Evolutionary conservation across 139 green algal species (phyloP), one percentile per base, ranked within the genome.

Genomic region (Closterium sp.): DNA sequence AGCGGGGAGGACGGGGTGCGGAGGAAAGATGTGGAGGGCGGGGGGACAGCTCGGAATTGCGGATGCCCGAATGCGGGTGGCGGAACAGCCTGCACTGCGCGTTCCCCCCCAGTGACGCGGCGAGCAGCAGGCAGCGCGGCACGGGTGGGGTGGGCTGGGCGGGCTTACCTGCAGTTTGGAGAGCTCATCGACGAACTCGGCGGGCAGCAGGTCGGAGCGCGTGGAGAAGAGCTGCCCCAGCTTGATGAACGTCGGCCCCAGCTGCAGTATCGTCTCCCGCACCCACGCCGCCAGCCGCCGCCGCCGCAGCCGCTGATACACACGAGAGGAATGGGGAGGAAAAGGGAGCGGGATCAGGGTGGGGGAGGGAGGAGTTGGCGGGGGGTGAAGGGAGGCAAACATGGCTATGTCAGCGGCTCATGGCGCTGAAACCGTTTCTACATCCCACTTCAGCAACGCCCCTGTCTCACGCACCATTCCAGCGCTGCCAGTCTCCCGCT

Each of bases 181-280:
- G 38, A 96, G 93, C 91, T 96, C 92, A 31, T 92, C 86, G 31
- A 96, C 90, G 38, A 95, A 92, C 42, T 94, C 94, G 85, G 42
- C 29, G 1, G 97, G 97, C 88, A 99, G 95, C 89, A 99, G 96
- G 92, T 99, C 97, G 22, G 97, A 97, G 90, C 97, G 90, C 6
- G 95, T 91, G 86, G 87, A 94, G 84, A 95, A 92, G 90, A 96
- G 95, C 92, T 97, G 95, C 17, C 95, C 95, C 85, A 95, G 88
- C 89, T 97, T 97, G 89, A 97, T 95, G 91, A 95, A 97, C 84
- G 95, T 96, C 19, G 95, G 95, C 1, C 95, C 95, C 38, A 97
- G 91, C 87, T 95, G 93, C 85, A 96, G 89, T 13, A 96, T 96
- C 27, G 91, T 95, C 32, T 94, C 87, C 6, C 95, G 90, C 87